These are phyloP conservation scores for Colletotrichum cereale DNA, from an alignment of 2,329 filamentous ascomycete genomes.

Conservation along the genomic window DNA sequence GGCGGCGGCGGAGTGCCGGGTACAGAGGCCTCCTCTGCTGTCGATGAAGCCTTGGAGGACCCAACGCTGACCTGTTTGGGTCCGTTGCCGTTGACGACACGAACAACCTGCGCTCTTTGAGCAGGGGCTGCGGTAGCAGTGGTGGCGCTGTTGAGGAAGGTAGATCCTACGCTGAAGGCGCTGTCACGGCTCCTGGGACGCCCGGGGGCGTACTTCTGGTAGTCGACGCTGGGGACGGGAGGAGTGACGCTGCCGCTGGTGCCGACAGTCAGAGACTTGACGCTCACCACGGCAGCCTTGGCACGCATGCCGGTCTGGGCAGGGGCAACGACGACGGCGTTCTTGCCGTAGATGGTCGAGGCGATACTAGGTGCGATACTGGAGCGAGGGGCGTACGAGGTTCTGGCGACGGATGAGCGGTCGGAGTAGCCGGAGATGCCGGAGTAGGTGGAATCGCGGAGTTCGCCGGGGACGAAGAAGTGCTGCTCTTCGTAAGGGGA, in stretches of 20 bases:
- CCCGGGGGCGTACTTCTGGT: slow-evolving; percentile 64
- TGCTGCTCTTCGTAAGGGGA: slow-evolving; percentile 79
- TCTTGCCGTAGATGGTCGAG: slow-evolving; percentile 93
- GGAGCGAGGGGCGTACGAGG: slow-evolving; percentile 70
- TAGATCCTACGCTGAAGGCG: slow-evolving; percentile 76
- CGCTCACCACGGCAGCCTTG: slow-evolving; percentile 93
- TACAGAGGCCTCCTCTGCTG: slow-evolving; percentile 26
- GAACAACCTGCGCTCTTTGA: slow-evolving; percentile 68
- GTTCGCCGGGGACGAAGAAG: slow-evolving; percentile 92
- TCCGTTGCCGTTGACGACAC: slow-evolving; percentile 62
- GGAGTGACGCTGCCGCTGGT: slow-evolving; percentile 70
- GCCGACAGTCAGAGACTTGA: slow-evolving; percentile 77
- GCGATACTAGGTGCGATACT: slow-evolving; percentile 90
- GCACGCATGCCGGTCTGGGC: slow-evolving; percentile 89
- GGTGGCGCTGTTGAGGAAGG: slow-evolving; percentile 75
- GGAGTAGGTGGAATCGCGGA: slow-evolving; percentile 92
- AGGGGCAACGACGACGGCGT: slow-evolving; percentile 84
- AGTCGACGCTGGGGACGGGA: slow-evolving; percentile 80
- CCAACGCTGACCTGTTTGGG: slow-evolving; percentile 59
- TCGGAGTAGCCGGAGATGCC: slow-evolving; percentile 75
- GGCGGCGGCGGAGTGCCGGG: slow-evolving; percentile 38
- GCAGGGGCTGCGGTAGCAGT: slow-evolving; percentile 68
- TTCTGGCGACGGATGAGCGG: slow-evolving; percentile 71
- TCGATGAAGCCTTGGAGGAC: slow-evolving; percentile 48
- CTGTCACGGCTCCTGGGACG: slow-evolving; percentile 67